These are phyloP conservation scores for Solanum paucissectum DNA, from an alignment of 257 asterid genomes.

Conservation along the genomic window DNA sequence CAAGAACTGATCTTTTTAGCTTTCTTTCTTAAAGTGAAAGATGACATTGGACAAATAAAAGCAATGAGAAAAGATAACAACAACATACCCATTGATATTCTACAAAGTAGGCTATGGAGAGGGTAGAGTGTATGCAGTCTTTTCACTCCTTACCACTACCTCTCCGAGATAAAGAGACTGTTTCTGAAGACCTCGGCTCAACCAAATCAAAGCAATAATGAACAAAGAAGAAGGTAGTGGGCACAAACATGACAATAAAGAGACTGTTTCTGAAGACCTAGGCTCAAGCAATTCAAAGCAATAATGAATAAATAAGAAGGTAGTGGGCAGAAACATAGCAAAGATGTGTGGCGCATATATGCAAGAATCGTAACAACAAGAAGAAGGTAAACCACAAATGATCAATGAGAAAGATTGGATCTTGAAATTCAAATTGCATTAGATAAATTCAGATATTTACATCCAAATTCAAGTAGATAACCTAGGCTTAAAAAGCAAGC, in stretches of 20 bases:
- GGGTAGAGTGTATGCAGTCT: not conserved
- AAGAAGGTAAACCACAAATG: not conserved
- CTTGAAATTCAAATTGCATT: conserved; percentile 3
- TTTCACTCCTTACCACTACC: too few relatives aligned
- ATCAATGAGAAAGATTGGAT: not conserved
- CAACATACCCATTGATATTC: not conserved
- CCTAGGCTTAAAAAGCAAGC: not conserved
- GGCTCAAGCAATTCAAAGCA: not conserved
- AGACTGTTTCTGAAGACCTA: not conserved
- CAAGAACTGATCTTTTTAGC: not conserved
- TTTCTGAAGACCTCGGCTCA: not conserved
- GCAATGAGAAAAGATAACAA: not conserved
- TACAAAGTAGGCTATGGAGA: not conserved
- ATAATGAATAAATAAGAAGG: not conserved
- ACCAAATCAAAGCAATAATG: not conserved
- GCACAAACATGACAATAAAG: too few relatives aligned
- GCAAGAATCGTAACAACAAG: not conserved
- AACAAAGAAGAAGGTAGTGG: not conserved
- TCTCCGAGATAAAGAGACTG: not conserved
- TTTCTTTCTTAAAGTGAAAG: not conserved
- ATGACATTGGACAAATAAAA: not conserved
- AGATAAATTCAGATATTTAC: conserved; percentile 1
- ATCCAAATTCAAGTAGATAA: not conserved
- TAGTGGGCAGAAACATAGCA: not conserved
- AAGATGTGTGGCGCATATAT: not conserved